Conservation (phyloP, 1,284 basidiomycete species). For the Blastosporella zonata region DNA sequence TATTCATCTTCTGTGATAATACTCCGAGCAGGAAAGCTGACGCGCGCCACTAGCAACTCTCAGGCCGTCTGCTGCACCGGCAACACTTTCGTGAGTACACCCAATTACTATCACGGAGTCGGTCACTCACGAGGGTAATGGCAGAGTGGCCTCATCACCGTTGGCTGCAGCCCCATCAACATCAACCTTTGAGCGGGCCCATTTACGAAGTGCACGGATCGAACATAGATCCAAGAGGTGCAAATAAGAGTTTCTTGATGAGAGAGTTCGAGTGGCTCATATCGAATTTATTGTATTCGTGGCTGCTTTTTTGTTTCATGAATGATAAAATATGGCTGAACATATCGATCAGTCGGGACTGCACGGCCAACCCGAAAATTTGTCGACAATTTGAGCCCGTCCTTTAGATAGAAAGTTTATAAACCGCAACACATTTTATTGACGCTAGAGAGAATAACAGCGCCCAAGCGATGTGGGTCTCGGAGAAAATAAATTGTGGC, state of each 20-base stretch:
- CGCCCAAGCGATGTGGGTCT: too few relatives aligned
- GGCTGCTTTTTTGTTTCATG: not conserved
- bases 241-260: not conserved
- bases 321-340: not conserved
- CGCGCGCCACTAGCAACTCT: conserved; percentile 5
- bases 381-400: too few relatives aligned
- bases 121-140: not conserved
- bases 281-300: not conserved
- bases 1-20: conserved; percentile 1
- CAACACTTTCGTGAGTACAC: conserved; percentile 22
- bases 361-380: too few relatives aligned
- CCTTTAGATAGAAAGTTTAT: too few relatives aligned
- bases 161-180: conserved; percentile 13
- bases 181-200: conserved; percentile 2
- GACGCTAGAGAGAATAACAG: too few relatives aligned
- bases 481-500: too few relatives aligned
- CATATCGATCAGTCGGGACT: too few relatives aligned
- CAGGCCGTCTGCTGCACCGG: conserved; percentile 23
- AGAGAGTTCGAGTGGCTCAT: not conserved
- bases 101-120: not conserved
- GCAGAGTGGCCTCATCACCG: conserved; percentile 9
- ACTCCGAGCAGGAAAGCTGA: not conserved
- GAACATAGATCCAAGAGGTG: not conserved
- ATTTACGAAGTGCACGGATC: not conserved
- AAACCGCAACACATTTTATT: too few relatives aligned